These are phyloP conservation scores for Thermochaetoides dissita DNA, from an alignment of 2,329 filamentous ascomycete genomes.

Conservation along the genomic window DNA sequence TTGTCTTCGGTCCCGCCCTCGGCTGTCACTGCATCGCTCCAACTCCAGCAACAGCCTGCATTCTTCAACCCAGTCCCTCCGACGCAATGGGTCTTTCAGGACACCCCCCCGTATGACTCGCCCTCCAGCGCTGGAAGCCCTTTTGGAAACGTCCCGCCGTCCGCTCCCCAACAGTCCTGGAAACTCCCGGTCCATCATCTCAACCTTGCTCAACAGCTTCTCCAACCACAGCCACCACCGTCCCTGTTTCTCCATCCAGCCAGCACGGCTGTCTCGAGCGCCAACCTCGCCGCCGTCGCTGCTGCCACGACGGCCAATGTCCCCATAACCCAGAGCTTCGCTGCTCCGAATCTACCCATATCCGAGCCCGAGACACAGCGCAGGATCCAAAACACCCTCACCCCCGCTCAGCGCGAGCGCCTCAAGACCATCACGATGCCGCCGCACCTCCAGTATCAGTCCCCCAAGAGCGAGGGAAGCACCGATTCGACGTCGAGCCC, in stretches of 20 bases:
- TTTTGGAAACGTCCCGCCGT: constrained; percentile 20
- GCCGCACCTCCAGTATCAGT: constrained; percentile 44
- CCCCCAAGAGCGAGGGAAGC: constrained; percentile 39
- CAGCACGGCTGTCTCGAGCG: constrained; percentile 23
- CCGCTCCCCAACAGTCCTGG: constrained; percentile 19
- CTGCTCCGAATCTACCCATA: constrained; percentile 17
- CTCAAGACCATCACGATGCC: constrained; percentile 53
- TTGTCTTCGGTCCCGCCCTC: constrained; percentile 12
- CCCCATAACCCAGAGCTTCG: constrained; percentile 12
- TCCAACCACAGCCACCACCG: constrained; percentile 18
- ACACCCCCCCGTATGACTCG: constrained; percentile 33
- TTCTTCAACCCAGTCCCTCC: constrained; percentile 24
- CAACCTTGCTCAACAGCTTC: constrained; percentile 15
- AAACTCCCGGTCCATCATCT: constrained; percentile 16
- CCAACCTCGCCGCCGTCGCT: constrained; percentile 14
- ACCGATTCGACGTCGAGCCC: constrained; percentile 38
- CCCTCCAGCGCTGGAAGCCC: constrained; percentile 22
- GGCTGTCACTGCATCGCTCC: constrained; percentile 12
- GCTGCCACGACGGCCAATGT: constrained; percentile 8
- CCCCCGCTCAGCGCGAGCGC: constrained; percentile 45
- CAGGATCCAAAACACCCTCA: constrained; percentile 30
- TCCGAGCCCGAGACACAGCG: constrained; percentile 19
- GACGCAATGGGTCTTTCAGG: constrained; percentile 35
- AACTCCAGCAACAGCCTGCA: constrained; percentile 17
- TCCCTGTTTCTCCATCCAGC: constrained; percentile 14